Evolutionary conservation across 2,329 filamentous ascomycete genomes (phyloP).

Genomic region (Trichoderma oligosporum): DNA sequence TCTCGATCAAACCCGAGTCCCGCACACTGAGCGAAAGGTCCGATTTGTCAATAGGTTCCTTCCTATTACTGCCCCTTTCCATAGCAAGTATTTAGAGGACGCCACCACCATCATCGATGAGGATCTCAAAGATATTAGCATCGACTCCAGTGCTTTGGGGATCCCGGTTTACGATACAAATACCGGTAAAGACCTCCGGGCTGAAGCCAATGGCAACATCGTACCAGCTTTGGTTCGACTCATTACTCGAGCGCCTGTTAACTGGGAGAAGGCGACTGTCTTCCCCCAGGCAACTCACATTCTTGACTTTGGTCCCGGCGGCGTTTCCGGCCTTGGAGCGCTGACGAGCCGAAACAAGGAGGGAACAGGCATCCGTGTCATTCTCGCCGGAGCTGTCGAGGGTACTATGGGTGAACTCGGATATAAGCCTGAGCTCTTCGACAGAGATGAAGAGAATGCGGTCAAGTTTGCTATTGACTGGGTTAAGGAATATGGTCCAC

Average conservation of each 20-base stretch:
- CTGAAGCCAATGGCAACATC: constrained; percentile 68
- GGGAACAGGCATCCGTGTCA: constrained; percentile 93
- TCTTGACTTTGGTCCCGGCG: constrained; percentile 93
- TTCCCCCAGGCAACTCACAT: constrained; percentile 92
- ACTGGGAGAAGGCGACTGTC: constrained; percentile 93
- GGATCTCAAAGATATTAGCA: constrained; percentile 78
- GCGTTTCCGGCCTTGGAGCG: constrained; percentile 92
- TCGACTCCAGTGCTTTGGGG: constrained; percentile 67
- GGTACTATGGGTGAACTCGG: constrained; percentile 87
- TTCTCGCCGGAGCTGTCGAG: constrained; percentile 88
- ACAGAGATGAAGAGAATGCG: constrained; percentile 90
- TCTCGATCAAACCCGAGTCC: constrained; percentile 89
- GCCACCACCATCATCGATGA: constrained; percentile 80
- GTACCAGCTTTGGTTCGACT: constrained; percentile 83
- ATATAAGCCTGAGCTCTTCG: constrained; percentile 97
- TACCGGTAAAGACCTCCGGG: constrained; percentile 78
- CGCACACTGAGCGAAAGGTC: constrained; percentile 91
- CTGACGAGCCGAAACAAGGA: constrained; percentile 99
- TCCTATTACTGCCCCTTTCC: constrained; percentile 96
- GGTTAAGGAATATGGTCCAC: constrained; percentile 96
- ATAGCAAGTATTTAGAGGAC: constrained; percentile 86
- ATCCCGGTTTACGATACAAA: constrained; percentile 90
- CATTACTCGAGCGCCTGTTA: constrained; percentile 89
- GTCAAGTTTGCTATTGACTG: constrained; percentile 95
- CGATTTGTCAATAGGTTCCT: constrained; percentile 96